These are phyloP conservation scores for Phytophthora idaei DNA, from an alignment of 352 stramenopile species.

Conservation along the genomic window DNA sequence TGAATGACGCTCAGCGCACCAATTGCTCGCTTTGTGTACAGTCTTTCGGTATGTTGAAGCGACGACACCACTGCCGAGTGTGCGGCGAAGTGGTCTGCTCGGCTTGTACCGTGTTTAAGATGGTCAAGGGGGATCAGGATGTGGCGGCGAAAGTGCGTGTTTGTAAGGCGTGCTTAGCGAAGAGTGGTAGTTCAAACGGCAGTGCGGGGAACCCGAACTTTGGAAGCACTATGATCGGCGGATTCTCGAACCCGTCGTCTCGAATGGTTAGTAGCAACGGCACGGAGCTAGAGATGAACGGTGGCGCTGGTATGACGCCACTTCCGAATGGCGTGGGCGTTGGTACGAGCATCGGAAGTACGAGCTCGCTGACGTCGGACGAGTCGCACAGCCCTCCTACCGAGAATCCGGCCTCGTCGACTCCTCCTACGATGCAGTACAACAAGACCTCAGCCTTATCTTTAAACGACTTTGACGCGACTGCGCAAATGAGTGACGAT, in stretches of 20 bases:
- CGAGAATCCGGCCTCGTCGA: slow-evolving; percentile 36
- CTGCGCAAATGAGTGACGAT: slow-evolving; percentile 40
- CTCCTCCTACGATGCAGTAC: slow-evolving; percentile 26
- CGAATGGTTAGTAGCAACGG: slow-evolving; percentile 36
- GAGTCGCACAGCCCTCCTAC: slow-evolving; percentile 48
- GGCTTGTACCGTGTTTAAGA: slow-evolving; percentile 79
- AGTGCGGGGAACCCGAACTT: slow-evolving; percentile 23
- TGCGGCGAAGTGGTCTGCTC: slow-evolving; percentile 90
- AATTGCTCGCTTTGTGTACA: slow-evolving; percentile 86
- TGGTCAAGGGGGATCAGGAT: slow-evolving; percentile 62
- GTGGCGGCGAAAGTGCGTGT: slow-evolving; percentile 66
- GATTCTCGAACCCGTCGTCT: slow-evolving; percentile 22
- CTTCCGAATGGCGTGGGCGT: slow-evolving; percentile 19
- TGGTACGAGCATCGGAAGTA: slow-evolving; percentile 47
- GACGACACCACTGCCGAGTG: slow-evolving; percentile 86
- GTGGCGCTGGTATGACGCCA: slow-evolving; percentile 4
- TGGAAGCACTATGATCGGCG: slow-evolving; percentile 25
- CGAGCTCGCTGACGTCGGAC: slow-evolving; percentile 57
- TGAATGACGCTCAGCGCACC: slow-evolving; percentile 74
- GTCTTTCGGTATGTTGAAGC: slow-evolving; percentile 80
- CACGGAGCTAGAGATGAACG: slow-evolving; percentile 38
- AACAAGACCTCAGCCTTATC: slow-evolving; percentile 49
- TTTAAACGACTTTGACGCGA: slow-evolving; percentile 53
- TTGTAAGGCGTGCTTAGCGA: slow-evolving; percentile 80
- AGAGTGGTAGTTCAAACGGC: slow-evolving; percentile 45